phyloP scores from a whole-genome alignment of 106 monocot genomes.

The Dendrobium officinale region DNA sequence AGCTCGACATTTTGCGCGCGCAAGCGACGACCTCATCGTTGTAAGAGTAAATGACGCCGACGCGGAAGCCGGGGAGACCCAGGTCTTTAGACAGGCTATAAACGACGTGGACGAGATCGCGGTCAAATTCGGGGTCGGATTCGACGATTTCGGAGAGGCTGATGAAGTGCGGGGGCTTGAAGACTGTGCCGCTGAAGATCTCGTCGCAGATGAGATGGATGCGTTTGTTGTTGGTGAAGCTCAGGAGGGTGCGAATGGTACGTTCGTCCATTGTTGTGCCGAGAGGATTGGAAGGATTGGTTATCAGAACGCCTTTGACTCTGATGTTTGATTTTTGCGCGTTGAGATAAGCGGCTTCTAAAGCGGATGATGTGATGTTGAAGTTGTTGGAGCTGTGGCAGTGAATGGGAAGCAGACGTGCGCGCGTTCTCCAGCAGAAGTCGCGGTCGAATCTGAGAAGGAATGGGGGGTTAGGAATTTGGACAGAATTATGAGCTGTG shows the following conservation, averaged over 20 bases:
- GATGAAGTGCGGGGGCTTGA: conserved; percentile 14
- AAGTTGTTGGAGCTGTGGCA: conserved; percentile 49
- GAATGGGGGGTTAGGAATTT: neutral
- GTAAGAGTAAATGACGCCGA: conserved; percentile 69
- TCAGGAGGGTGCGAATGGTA: conserved; percentile 13
- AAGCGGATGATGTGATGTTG: conserved; percentile 32
- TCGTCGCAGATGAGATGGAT: conserved; percentile 74
- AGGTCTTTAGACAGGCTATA: conserved; percentile 75
- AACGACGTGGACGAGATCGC: conserved; percentile 43
- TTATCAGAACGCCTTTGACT: conserved; percentile 48
- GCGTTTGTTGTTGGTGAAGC: conserved; percentile 25
- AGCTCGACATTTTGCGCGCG: conserved; percentile 66
- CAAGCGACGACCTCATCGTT: conserved; percentile 47
- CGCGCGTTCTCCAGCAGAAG: conserved; percentile 60
- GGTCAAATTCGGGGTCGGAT: conserved; percentile 6
- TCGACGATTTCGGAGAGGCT: conserved; percentile 43
- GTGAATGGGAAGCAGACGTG: conserved; percentile 44
- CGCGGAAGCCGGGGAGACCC: conserved; percentile 68
- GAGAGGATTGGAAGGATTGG: conserved; percentile 72
- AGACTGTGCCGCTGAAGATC: conserved; percentile 37
- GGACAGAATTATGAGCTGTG: neutral
- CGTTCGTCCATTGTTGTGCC: conserved; percentile 20
- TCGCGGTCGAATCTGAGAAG: conserved; percentile 57
- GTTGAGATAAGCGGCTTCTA: conserved; percentile 32
- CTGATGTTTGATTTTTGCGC: conserved; percentile 18